Evolutionary conservation across 2,329 filamentous ascomycete genomes (phyloP).

Genomic region (Diaporthe citri): DNA sequence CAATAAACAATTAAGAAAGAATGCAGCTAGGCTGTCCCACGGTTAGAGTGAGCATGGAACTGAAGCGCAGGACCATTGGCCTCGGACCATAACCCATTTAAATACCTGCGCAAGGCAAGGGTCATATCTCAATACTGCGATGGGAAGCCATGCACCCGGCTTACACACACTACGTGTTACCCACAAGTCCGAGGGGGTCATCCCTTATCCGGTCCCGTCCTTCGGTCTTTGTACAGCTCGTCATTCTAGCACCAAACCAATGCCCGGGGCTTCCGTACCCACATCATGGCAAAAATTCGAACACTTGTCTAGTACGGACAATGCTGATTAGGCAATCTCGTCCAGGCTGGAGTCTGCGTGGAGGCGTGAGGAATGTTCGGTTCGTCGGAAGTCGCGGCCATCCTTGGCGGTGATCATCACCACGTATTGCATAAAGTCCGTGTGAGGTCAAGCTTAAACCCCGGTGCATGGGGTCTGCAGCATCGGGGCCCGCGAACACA

Average conservation of each 20-base stretch:
- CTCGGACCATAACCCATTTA: neutral
- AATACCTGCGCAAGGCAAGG: neutral
- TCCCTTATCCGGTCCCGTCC: neutral
- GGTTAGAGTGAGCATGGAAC: neutral
- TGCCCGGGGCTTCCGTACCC: slow-evolving; percentile 2
- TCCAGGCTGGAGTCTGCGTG: neutral
- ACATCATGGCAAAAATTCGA: neutral
- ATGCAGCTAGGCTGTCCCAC: neutral
- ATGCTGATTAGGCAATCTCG: neutral
- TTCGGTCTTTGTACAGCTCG: neutral
- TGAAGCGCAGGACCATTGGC: neutral
- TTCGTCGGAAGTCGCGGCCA: slow-evolving; percentile 4
- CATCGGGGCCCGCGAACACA: slow-evolving; percentile 3
- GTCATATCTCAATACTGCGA: neutral
- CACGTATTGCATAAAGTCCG: neutral
- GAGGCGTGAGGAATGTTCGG: neutral
- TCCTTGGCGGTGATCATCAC: neutral
- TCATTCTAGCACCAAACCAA: neutral
- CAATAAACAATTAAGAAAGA: neutral
- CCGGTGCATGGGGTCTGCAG: neutral
- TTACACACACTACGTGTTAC: neutral
- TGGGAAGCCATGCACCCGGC: neutral
- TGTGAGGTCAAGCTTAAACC: neutral
- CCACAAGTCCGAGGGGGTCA: neutral
- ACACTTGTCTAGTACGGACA: neutral